phyloP scores from a whole-genome alignment of 176 grass and related monocot species.

The Zoysia japonica region DNA sequence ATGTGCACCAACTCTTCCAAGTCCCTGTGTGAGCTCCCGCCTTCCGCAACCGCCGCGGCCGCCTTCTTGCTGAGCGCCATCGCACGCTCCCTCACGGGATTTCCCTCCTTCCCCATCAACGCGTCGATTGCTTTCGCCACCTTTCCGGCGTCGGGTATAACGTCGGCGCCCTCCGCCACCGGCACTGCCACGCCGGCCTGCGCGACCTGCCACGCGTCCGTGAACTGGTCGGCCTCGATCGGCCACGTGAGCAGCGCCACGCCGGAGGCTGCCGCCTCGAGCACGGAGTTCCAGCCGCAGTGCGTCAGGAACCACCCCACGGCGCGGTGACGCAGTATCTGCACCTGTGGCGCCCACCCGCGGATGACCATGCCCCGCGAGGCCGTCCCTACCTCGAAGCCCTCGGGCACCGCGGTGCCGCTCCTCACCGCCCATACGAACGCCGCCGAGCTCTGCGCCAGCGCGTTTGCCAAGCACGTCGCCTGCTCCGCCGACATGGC shows the following conservation, averaged over 20 bases:
- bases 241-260: slow-evolving; percentile 66
- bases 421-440: slow-evolving; percentile 53
- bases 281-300: slow-evolving; percentile 64
- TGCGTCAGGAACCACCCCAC: slow-evolving; percentile 55
- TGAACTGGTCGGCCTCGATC: slow-evolving; percentile 62
- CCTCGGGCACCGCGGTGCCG: slow-evolving; percentile 26
- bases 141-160: slow-evolving; percentile 32
- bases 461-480: slow-evolving; percentile 43
- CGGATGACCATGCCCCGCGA: slow-evolving; percentile 40
- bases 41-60: slow-evolving; percentile 29
- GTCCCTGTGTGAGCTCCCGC: slow-evolving; percentile 44
- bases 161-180: slow-evolving; percentile 36
- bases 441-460: slow-evolving; percentile 34
- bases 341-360: slow-evolving; percentile 60
- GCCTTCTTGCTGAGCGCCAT: slow-evolving; percentile 30
- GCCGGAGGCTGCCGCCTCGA: slow-evolving; percentile 44
- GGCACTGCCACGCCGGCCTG: slow-evolving; percentile 46
- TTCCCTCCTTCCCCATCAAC: slow-evolving; percentile 7
- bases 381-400: slow-evolving; percentile 41
- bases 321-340: slow-evolving; percentile 52
- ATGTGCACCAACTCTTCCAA: slow-evolving; percentile 30
- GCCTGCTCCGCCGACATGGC: slow-evolving; percentile 31
- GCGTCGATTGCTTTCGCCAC: slow-evolving; percentile 24
- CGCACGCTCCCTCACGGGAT: slow-evolving; percentile 27
- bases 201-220: slow-evolving; percentile 42